Evolutionary conservation across 176 grass and related monocot genomes (phyloP).

Genomic region (Phoenix roebelenii): DNA sequence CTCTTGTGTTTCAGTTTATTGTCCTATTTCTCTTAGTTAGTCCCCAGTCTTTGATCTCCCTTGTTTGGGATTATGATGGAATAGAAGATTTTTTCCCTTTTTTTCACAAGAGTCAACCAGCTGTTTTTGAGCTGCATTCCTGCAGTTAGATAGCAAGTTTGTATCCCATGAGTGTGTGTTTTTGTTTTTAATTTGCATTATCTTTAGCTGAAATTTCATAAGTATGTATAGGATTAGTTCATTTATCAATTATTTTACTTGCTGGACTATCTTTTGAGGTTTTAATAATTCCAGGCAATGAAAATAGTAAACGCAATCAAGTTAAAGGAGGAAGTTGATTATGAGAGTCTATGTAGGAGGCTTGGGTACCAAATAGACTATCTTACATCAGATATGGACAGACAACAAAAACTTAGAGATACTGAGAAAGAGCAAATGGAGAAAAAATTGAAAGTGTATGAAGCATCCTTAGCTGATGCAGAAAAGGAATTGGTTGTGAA

Average conservation of each 20-base stretch:
- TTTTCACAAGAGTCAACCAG: too few relatives aligned
- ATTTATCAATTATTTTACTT: not conserved
- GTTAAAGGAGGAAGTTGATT: slow-evolving; percentile 94
- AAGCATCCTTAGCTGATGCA: slow-evolving; percentile 47
- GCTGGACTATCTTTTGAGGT: slow-evolving; percentile 2
- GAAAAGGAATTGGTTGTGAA: slow-evolving; percentile 31
- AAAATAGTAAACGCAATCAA: slow-evolving; percentile 84
- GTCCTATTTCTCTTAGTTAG: too few relatives aligned
- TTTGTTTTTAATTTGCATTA: too few relatives aligned
- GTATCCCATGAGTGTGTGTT: too few relatives aligned
- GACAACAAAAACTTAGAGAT: slow-evolving; percentile 61
- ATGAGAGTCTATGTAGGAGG: slow-evolving; percentile 72
- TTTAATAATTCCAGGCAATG: slow-evolving; percentile 75
- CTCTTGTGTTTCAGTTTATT: too few relatives aligned
- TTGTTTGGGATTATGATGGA: too few relatives aligned
- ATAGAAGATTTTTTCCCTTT: too few relatives aligned
- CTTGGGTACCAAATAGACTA: slow-evolving; percentile 70
- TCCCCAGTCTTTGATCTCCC: too few relatives aligned
- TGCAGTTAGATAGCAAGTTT: too few relatives aligned
- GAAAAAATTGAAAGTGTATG: slow-evolving; percentile 49
- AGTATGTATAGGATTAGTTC: not conserved
- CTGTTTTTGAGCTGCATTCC: too few relatives aligned
- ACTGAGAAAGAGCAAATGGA: slow-evolving; percentile 59
- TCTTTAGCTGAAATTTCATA: too few relatives aligned
- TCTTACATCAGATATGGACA: slow-evolving; percentile 91